Conservation (phyloP, 73 alveolate species). For the Blepharisma japonicum region DNA sequence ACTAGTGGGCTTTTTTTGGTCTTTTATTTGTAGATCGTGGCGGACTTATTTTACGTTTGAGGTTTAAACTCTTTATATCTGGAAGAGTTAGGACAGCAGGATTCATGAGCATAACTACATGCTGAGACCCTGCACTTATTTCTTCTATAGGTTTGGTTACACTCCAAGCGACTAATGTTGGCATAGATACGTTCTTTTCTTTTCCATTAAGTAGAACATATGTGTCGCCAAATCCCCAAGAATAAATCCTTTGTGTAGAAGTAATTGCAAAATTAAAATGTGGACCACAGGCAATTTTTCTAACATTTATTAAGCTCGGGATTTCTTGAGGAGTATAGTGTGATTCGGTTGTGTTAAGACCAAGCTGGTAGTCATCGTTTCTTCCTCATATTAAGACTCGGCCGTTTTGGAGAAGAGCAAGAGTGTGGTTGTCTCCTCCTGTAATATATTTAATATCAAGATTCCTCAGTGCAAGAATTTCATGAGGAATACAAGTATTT, state of each 20-base stretch:
- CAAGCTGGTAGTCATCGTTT: slow-evolving; percentile 57
- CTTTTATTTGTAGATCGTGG: too few species aligned
- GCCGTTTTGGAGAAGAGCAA: slow-evolving; percentile 46
- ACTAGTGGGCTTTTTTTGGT: too few species aligned
- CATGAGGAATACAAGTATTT: slow-evolving; percentile 8
- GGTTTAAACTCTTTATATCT: not conserved
- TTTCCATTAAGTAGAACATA: slow-evolving; percentile 27
- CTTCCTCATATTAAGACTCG: slow-evolving; percentile 48
- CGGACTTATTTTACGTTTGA: not conserved
- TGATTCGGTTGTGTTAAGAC: slow-evolving; percentile 23
- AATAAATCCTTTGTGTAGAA: not conserved
- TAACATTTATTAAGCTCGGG: not conserved
- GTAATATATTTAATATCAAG: slow-evolving; percentile 35
- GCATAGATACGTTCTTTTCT: slow-evolving; percentile 19
- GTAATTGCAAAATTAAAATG: slow-evolving; percentile 25
- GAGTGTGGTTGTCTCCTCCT: slow-evolving; percentile 60
- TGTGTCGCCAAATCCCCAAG: slow-evolving; percentile 29
- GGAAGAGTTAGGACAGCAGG: not conserved
- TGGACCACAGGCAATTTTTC: not conserved
- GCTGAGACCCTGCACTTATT: slow-evolving; percentile 19
- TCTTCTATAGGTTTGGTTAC: not conserved
- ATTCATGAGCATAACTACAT: not conserved
- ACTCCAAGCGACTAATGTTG: slow-evolving; percentile 27
- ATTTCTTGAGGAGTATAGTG: not conserved
- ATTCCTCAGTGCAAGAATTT: slow-evolving; percentile 24